Base-by-base conservation (phyloP, 192 early-diverging fungal genomes). In the Phycomyces blakesleeanus region DNA sequence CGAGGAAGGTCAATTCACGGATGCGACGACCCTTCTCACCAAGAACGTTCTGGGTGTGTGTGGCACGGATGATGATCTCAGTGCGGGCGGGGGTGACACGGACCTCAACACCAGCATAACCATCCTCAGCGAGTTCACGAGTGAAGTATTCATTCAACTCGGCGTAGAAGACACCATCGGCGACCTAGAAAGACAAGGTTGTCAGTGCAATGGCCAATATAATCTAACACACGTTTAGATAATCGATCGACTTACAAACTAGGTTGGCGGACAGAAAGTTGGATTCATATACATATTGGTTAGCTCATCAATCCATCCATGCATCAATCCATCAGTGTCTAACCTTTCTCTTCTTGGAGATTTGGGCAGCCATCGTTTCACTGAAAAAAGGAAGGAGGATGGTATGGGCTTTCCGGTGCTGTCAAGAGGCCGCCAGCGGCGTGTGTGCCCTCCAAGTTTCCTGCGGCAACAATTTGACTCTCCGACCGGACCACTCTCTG, bases 81-180 rank as follows among this genome's bases (percentile, higher is more conserved):
- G 97, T 98, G 75, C 94, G 94, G 67, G 95, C 91, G 59, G 97
- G 95, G 76, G 97, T 98, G 49, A 98, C 97, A 76, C 97, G 95
- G 82, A 98, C 95, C 83, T 98, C 97, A 76, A 96, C 94, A 78
- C 97, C 97, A 68, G 97, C 92, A 90, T 98, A 98, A 83, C 97
- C 97, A 78, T 98, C 94, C 78, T 87, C 86, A 74, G 93, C 89
- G 71, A 98, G 87, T 84, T 95, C 93, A 79, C 94, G 93, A 77
- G 91, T 90, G 81, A 98, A 91, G 87, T 95, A 95, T 84, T 95
- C 93, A 89, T 98, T 98, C 75, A 98, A 89, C 83, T 98, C 97
- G 78, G 97, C 95, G 87, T 95, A 97, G 87, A 98, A 98, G 59
- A 98, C 95, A 92, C 97, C 97, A 83, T 98, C 97, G 81, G 97